A percentile compares a stretch with the other conserved stretches of the same genome.
Conservation (phyloP, 2,329 filamentous ascomycete species). For the Monilinia fructigena region DNA sequence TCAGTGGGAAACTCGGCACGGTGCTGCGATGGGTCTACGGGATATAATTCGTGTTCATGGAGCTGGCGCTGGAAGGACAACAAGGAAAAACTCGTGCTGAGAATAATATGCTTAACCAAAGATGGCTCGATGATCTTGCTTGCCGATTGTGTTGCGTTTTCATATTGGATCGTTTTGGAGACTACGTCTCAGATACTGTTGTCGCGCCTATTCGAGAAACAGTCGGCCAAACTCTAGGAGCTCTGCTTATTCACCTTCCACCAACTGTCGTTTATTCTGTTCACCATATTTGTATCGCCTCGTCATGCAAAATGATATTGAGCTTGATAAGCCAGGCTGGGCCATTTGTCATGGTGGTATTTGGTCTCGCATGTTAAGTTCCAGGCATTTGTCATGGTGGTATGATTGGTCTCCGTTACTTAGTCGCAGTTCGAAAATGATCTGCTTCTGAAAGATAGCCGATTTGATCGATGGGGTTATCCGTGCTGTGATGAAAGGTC, state of each 20-base stretch:
- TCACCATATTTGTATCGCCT: constrained; percentile 82
- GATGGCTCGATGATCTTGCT: constrained; percentile 92
- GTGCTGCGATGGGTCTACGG: constrained; percentile 89
- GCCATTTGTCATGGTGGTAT: constrained; percentile 97
- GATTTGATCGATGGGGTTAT: constrained; percentile 92
- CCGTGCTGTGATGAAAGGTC: constrained; percentile 87
- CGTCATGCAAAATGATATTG: constrained; percentile 85
- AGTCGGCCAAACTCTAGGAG: constrained; percentile 88
- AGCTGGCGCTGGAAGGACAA: constrained; percentile 77
- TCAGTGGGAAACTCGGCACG: constrained; percentile 93
- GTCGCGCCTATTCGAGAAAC: constrained; percentile 95
- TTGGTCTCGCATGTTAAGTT: too few species aligned
- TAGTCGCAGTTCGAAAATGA: constrained; percentile 93
- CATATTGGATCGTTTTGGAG: constrained; percentile 95
- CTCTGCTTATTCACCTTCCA: constrained; percentile 80
- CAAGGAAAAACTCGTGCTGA: constrained; percentile 67
- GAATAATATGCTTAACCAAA: constrained; percentile 76
- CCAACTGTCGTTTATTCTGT: constrained; percentile 76
- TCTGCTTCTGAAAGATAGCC: constrained; percentile 74
- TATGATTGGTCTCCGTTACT: constrained; percentile 93
- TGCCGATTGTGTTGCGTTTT: constrained; percentile 93
- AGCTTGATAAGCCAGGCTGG: constrained; percentile 75
- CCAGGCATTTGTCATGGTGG: constrained; percentile 94
- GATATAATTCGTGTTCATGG: constrained; percentile 93
- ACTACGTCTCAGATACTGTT: constrained; percentile 96